phyloP scores from a whole-genome alignment of 495 filamentous ascomycete species.

The Beverwykella pulmonaria region DNA sequence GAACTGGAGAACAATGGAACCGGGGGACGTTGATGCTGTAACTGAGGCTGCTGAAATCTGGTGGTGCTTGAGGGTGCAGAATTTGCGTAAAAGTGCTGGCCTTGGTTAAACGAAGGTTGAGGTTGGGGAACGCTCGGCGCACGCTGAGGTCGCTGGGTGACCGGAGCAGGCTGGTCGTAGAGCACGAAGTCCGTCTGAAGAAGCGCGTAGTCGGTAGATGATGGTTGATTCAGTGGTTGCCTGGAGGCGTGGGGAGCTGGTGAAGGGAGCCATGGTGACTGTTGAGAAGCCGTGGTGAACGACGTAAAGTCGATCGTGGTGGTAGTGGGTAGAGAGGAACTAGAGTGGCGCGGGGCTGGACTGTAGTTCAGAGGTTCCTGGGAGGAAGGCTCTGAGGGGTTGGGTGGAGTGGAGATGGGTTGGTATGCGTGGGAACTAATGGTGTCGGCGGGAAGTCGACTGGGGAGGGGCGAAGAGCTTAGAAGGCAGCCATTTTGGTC shows the following conservation, averaged over 20 bases:
- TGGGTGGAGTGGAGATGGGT: constrained; percentile 45
- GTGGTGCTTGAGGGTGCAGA: constrained; percentile 43
- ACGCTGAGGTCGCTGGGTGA: constrained; percentile 39
- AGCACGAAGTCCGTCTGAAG: constrained; percentile 50
- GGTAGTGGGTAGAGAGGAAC: constrained; percentile 53
- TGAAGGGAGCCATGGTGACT: constrained; percentile 65
- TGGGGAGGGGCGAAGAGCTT: constrained; percentile 53
- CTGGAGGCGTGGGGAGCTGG: constrained; percentile 51
- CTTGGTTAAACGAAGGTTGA: constrained; percentile 46
- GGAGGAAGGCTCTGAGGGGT: constrained; percentile 46
- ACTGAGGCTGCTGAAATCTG: constrained; percentile 37
- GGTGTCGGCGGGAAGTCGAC: constrained; percentile 50
- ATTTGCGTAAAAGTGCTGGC: constrained; percentile 41
- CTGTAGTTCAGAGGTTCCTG: constrained; percentile 63
- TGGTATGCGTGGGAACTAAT: constrained; percentile 50
- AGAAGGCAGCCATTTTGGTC: constrained; percentile 57
- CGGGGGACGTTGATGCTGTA: constrained; percentile 52
- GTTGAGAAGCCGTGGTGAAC: constrained; percentile 66
- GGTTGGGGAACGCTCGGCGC: constrained; percentile 43
- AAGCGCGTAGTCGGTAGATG: constrained; percentile 49
- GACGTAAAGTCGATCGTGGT: constrained; percentile 59
- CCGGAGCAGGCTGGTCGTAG: constrained; percentile 42
- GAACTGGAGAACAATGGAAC: constrained; percentile 56
- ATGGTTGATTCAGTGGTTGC: constrained; percentile 47
- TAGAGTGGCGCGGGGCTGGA: constrained; percentile 57